Evolutionary conservation across 164 flowering plant genomes (phyloP).

Genomic region (Brasenia schreberi): DNA sequence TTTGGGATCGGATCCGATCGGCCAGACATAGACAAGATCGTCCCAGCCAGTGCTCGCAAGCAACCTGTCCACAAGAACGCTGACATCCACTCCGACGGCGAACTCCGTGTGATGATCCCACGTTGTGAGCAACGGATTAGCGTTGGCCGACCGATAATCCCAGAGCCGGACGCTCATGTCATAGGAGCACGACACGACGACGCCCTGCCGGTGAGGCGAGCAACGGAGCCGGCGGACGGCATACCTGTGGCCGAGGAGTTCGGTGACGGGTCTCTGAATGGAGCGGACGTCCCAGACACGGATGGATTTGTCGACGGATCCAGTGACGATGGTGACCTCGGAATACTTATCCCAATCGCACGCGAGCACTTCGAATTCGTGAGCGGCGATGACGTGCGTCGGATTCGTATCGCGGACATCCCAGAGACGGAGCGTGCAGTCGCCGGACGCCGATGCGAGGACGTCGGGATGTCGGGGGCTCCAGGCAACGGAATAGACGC

Average conservation of each 20-base stretch:
- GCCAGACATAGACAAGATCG: constrained; percentile 92
- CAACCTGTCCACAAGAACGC: constrained; percentile 90
- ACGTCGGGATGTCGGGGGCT: constrained; percentile 89
- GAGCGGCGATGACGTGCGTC: constrained; percentile 72
- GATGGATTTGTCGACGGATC: constrained; percentile 68
- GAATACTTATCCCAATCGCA: constrained; percentile 95
- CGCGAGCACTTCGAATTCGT: constrained; percentile 63
- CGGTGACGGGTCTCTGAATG: constrained; percentile 5
- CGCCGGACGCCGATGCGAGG: constrained; percentile 91
- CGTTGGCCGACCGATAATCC: constrained; percentile 78
- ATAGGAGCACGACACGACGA: constrained; percentile 66
- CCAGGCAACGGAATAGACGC: constrained; percentile 79
- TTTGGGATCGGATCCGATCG: constrained; percentile 83
- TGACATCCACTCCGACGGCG: constrained; percentile 92
- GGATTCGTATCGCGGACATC: constrained; percentile 78
- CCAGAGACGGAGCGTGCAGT: constrained; percentile 72
- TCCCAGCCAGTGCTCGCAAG: constrained; percentile 98
- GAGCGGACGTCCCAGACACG: constrained; percentile 89
- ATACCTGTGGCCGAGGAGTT: constrained; percentile 39
- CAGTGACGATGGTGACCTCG: constrained; percentile 57
- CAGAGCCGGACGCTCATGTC: constrained; percentile 91
- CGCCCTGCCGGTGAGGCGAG: constrained; percentile 62
- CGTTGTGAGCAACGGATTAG: constrained; percentile 44
- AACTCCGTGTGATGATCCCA: constrained; percentile 96
- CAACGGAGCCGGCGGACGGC: constrained; percentile 72